Evolutionary conservation across 345 rosid genomes (phyloP).

Genomic region (Lepidium didymum): DNA sequence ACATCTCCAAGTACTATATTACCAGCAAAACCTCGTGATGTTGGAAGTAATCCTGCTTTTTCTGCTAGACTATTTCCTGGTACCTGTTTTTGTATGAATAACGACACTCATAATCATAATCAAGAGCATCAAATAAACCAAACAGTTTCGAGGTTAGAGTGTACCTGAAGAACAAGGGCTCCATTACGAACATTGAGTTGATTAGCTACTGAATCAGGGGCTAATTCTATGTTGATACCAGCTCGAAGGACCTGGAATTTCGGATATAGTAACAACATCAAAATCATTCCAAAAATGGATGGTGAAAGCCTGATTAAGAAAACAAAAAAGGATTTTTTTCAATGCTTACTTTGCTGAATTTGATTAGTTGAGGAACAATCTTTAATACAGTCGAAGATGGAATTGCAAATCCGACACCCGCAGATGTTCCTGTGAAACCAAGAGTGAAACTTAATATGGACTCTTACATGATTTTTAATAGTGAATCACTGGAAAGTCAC

Average conservation of each 20-base stretch:
- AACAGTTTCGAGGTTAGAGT: not conserved
- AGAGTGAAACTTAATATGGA: not conserved
- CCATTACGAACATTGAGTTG: conserved; percentile 91
- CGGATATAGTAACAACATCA: conserved; percentile 9
- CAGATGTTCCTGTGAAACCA: conserved; percentile 63
- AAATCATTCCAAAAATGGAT: not conserved
- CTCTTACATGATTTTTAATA: not conserved
- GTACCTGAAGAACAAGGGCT: conserved; percentile 80
- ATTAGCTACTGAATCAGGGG: conserved; percentile 78
- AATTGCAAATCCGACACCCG: conserved; percentile 96
- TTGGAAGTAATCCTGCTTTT: conserved; percentile 68
- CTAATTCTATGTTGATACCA: conserved; percentile 76
- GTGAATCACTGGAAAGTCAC: conserved; percentile 26
- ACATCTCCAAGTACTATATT: conserved; percentile 80
- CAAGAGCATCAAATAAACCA: too few species aligned
- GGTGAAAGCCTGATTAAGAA: not conserved
- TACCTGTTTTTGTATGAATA: conserved; percentile 37
- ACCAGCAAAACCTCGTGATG: conserved; percentile 85
- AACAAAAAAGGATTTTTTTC: not conserved
- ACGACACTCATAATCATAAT: not conserved
- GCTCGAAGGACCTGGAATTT: conserved; percentile 65
- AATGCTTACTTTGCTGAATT: conserved; percentile 67
- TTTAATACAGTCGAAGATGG: conserved; percentile 84
- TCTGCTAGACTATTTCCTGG: conserved; percentile 65
- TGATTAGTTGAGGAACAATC: conserved; percentile 86